Base-by-base conservation (phyloP, 73 alveolate genomes). In the Uronychia binucleata region DNA sequence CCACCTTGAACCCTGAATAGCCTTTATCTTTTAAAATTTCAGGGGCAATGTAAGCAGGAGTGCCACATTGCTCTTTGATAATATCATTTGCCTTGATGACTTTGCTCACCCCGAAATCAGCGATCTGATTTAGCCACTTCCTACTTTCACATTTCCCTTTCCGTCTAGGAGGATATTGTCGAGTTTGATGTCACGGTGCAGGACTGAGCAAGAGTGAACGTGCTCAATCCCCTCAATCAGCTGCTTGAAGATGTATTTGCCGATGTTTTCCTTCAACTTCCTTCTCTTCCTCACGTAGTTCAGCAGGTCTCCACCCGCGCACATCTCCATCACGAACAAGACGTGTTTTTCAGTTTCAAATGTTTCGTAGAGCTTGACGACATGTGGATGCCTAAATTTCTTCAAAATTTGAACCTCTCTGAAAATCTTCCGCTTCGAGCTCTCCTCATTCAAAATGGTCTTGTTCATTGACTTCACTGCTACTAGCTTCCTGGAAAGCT, bases 231-330 rank as follows among this genome's bases (percentile, higher is more conserved):
- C 99, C 28, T 95, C 93, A 46, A 95, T 92, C 31, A 97, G 93
- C 84, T 97, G 94, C 57, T 91, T 77, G 80, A 87, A 95, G 67
- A 57, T 88, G 34, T 85, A 77, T 34, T 96, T 91, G 14, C 98
- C 92, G 74, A 95, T 98, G 27, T 77, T 57, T 87, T 97, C 99
- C 26, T 86, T 60, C 33, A 96, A 91, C 86, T 88, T 93, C 80
- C 91, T 91, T 59, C 93, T 82, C 82, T 94, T 87, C 30, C 88
- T 97, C 32, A 96, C 95, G 84, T 93, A 83, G 79, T 96, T 88
- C 90, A 95, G 93, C 27, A 96, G 95, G 81, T 95, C 96, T 19
- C 98, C 99, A 1, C 98, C 99, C n/a, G 88, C 67, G 75, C 96
- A 96, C 74, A 88, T 93, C 89, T 96, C 99, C 98, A 96, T 95